A percentile compares a stretch with the other conserved stretches of the same genome.
Conservation (phyloP, 73 alveolate genomes). For the Paramecium octaurelia region DNA sequence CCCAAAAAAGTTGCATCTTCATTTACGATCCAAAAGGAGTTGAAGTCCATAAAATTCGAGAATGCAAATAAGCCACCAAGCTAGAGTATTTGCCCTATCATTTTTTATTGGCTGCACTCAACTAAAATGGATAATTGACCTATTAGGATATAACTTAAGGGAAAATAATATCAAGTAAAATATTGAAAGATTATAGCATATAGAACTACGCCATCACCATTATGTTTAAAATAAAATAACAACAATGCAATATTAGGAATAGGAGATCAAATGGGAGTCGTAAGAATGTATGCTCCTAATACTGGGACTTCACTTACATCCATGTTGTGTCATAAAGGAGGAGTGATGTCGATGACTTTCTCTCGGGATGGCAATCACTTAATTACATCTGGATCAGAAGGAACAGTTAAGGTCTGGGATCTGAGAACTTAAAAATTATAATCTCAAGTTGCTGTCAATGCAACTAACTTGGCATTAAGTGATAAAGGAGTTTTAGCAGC, state of each 20-base stretch:
- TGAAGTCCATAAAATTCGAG: slow-evolving; percentile 88
- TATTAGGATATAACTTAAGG: slow-evolving; percentile 94
- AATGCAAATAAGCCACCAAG: slow-evolving; percentile 78
- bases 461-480: slow-evolving; percentile 68
- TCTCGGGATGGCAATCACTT: slow-evolving; percentile 82
- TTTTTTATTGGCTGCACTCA: slow-evolving; percentile 81
- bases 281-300: slow-evolving; percentile 96
- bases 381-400: slow-evolving; percentile 93
- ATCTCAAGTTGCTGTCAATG: slow-evolving; percentile 79
- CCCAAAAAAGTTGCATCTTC: slow-evolving; percentile 83
- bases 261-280: slow-evolving; percentile 92
- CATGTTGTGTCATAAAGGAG: slow-evolving; percentile 92
- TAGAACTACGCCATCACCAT: slow-evolving; percentile 48
- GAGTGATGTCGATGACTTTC: slow-evolving; percentile 72
- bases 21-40: slow-evolving; percentile 95
- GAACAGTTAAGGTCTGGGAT: slow-evolving; percentile 93
- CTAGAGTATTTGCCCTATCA: slow-evolving; percentile 95
- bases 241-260: slow-evolving; percentile 85
- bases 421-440: slow-evolving; percentile 84
- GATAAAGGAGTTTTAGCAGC: slow-evolving; percentile 85
- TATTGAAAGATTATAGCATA: not conserved
- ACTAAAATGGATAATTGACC: slow-evolving; percentile 77
- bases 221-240: slow-evolving; percentile 76
- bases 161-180: slow-evolving; percentile 70
- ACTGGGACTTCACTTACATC: slow-evolving; percentile 88